These are phyloP conservation scores for Linnemannia hyalina DNA, from an alignment of 192 early-diverging fungal species.

Conservation along the genomic window DNA sequence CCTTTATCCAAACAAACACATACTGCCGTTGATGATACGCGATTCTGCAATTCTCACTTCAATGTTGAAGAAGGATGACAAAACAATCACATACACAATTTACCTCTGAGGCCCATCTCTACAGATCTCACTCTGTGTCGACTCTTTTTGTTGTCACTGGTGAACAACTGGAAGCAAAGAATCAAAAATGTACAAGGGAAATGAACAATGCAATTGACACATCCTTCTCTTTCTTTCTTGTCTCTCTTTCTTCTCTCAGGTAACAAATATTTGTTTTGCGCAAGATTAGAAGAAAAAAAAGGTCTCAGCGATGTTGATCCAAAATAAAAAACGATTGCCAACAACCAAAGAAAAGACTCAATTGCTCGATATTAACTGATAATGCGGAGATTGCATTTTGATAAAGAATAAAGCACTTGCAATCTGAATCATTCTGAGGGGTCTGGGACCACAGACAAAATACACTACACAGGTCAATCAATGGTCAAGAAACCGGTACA, in stretches of 20 bases:
- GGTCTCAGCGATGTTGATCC: too few species aligned
- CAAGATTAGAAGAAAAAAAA: not conserved
- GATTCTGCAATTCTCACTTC: constrained; percentile 59
- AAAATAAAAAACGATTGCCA: too few species aligned
- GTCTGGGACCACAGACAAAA: too few species aligned
- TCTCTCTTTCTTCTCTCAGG: not conserved
- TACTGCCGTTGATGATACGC: constrained; percentile 45
- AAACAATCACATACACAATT: constrained; percentile 55
- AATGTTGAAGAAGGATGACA: constrained; percentile 53
- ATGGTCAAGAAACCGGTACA: too few species aligned
- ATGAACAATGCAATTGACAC: not conserved
- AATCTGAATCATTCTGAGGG: too few species aligned
- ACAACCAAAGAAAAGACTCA: too few species aligned
- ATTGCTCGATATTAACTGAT: too few species aligned
- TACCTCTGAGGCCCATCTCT: constrained; percentile 38
- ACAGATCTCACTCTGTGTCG: not conserved
- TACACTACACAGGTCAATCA: too few species aligned
- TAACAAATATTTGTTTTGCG: not conserved
- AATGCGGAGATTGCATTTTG: too few species aligned
- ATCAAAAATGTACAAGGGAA: not conserved
- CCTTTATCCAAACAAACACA: not conserved
- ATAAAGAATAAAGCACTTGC: too few species aligned
- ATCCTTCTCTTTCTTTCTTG: not conserved
- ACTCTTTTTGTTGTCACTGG: not conserved
- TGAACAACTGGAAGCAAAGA: not conserved